Conservation (phyloP, 1,139 yeast genomes). For the Entelexis paramagnoliae region DNA sequence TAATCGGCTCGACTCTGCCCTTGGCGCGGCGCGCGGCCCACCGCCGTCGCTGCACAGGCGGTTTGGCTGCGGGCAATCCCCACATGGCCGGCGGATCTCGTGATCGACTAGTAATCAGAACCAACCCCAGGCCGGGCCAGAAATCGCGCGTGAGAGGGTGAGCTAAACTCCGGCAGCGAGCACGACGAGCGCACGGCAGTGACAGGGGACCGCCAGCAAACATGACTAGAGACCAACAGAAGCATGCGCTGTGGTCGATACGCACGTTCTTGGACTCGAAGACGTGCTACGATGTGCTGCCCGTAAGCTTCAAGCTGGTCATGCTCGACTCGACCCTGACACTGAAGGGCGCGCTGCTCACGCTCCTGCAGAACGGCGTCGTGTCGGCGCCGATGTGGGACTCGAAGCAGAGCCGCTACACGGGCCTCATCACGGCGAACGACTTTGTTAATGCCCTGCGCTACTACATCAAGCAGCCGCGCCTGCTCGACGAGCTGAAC, state of each 20-base stretch:
- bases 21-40: not conserved
- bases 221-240: conserved; percentile 22
- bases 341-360: conserved; percentile 84
- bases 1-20: too few relatives aligned
- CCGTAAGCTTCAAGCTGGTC: conserved; percentile 85
- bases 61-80: not conserved
- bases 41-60: not conserved
- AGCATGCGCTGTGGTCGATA: conserved; percentile 44
- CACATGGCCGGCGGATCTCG: conserved; percentile 1
- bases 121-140: not conserved
- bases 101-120: conserved; percentile 4
- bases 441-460: conserved; percentile 95
- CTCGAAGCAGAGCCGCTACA: conserved; percentile 76
- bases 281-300: conserved; percentile 92
- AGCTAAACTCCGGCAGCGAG: not conserved
- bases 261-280: conserved; percentile 76
- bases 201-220: not conserved
- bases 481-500: conserved; percentile 81
- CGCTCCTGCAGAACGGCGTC: conserved; percentile 81
- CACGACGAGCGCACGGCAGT: not conserved
- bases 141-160: not conserved
- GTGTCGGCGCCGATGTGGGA: conserved; percentile 98
- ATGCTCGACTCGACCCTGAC: conserved; percentile 86
- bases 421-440: conserved; percentile 83
- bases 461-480: conserved; percentile 85